Base-by-base conservation (phyloP, 2,329 filamentous ascomycete species). In the Trichoderma sp. region DNA sequence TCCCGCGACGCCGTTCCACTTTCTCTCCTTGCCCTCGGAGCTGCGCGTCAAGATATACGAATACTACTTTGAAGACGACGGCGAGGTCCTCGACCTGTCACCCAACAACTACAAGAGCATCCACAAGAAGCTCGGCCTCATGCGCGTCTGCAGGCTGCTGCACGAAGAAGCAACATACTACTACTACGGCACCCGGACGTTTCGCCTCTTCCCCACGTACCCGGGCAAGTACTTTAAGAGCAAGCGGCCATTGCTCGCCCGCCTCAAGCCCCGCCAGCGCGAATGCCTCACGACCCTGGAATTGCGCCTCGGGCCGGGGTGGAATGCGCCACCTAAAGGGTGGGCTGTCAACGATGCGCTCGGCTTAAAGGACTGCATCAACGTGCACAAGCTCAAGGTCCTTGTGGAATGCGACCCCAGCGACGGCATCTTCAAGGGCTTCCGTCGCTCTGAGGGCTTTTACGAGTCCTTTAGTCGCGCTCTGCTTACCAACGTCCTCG, bases 371-470 rank as follows among this genome's bases (percentile, higher is more conserved):
- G 91, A 94, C 68, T 93, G 91, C 81, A 83, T 83, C 75, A 90
- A 87, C 65, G 88, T 93, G 24, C 87, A 88, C 35, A 86, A 85
- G 16, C 82, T 95, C 65, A 90, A 88, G 31, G 88, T 95, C 12
- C 93, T 93, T 80, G 90, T 95, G 29, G 91, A 95, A 82, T 90
- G 89, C 77, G 93, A 95, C 80, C 93, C 93, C 0, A 93, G 91
- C 71, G 89, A 93, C 78, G 87, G 86, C 33, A 85, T 91, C 24
- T 94, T 94, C 79, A 89, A 90, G 73, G 93, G 92, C 0, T 95
- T 93, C 79, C 88, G 92, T 16, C 88, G 89, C 31, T 87, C 88
- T 1, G 88, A 92, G 31, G 90, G 91, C 1, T 94, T 93, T 77
- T 95, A 94, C 80, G 93, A 94, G 76, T 83, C 83, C 6, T 95